Base-by-base conservation (phyloP, 192 early-diverging fungal genomes). In the Coemansia sp. region DNA sequence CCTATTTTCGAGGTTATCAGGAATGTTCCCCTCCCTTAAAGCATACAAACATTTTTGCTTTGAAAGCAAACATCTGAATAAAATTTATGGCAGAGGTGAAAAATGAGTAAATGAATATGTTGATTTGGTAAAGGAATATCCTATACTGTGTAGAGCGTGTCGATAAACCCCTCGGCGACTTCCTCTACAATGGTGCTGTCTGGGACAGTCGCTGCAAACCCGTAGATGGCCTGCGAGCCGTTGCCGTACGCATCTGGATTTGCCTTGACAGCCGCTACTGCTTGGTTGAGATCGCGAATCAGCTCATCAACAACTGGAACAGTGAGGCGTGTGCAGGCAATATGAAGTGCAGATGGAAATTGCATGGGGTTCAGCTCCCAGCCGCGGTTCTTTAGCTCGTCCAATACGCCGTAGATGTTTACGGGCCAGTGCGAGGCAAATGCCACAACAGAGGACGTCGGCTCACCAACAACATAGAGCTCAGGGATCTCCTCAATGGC, bases 281-380 rank as follows among this genome's bases (percentile, higher is more conserved):
- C 87, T 11, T 92, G 89, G 54, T 80, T 76, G n/a, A 98, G 58
- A 76, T 98, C 96, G 7, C 59, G 58, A 24, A 95, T 64, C 56
- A 98, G 90, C 54, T 88, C 74, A 1, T 93, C 87, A 0, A 88
- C 87, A 30, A 85, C 83, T 6, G 84, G 77, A 14, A 88, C 87
- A 29, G 92, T 94, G 25, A 91, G 86, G 32, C 94, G 80, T 3
- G 96, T 98, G 78, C 90, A 91, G 6, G 93, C 91, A 65, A 95
- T 90, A 64, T 98, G 96, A 30, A 98, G 85, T 6, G 92, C 90
- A 4, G 92, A 71, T 8, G 96, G 96, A 72, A 87, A 90, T 75
- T 98, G 96, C 27, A 98, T 83, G 5, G 93, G 84, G 61, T 88
- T 95, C 32, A 98, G 75, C 60, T 92, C 88, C 93, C 94, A 98